phyloP scores from a whole-genome alignment of 371 early-diverging fungal genomes.

The Mucor racemosus region DNA sequence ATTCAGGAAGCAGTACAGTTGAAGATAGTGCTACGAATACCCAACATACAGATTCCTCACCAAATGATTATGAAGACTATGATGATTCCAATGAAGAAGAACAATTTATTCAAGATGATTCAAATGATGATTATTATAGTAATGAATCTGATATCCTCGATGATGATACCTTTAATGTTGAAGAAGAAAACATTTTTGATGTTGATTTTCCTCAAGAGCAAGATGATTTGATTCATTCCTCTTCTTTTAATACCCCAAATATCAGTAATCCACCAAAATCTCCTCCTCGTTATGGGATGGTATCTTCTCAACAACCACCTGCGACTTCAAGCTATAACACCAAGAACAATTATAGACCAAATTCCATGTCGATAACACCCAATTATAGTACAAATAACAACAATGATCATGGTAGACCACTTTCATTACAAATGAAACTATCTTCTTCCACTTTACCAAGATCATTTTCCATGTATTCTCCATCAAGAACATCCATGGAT shows the following conservation, averaged over 20 bases:
- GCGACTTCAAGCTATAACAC: not conserved
- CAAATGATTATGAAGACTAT: not conserved
- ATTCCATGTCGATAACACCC: conserved; percentile 25
- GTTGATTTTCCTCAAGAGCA: conserved; percentile 58
- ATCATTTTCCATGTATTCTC: conserved; percentile 30
- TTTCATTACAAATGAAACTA: conserved; percentile 22
- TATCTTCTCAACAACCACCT: not conserved
- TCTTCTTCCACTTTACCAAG: conserved; percentile 16
- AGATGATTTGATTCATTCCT: conserved; percentile 36
- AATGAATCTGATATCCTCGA: conserved; percentile 47
- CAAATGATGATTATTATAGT: conserved; percentile 29
- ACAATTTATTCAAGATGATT: conserved; percentile 30
- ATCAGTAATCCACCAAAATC: not conserved
- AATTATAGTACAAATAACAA: not conserved
- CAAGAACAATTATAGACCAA: conserved; percentile 8
- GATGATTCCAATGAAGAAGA: conserved; percentile 16
- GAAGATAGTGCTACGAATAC: not conserved
- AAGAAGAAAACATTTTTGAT: conserved; percentile 58
- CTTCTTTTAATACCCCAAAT: conserved; percentile 14
- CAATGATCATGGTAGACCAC: conserved; percentile 11
- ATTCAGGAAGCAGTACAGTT: conserved; percentile 14
- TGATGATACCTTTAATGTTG: conserved; percentile 54
- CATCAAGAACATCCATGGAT: conserved; percentile 13
- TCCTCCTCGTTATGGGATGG: not conserved
- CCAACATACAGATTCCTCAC: conserved; percentile 2